Evolutionary conservation across 768 basidiomycete genomes (phyloP).

Genomic region (Psilocybe tampanensis): DNA sequence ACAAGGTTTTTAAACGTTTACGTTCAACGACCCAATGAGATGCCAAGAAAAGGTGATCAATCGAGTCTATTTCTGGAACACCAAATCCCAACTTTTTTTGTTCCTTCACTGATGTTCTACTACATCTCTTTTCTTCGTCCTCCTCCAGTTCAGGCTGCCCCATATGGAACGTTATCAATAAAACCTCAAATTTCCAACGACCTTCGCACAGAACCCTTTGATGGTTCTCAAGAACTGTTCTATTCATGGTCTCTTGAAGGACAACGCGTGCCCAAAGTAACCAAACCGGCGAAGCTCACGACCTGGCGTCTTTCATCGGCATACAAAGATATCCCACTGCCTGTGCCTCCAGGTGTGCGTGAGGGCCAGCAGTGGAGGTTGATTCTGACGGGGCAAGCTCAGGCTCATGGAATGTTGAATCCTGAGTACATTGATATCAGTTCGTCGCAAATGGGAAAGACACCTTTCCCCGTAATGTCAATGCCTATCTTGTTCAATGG

Average conservation of each 20-base stretch:
- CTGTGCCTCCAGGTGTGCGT: conserved; percentile 54
- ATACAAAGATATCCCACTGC: conserved; percentile 76
- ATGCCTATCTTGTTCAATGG: conserved; percentile 58
- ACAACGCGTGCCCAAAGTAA: conserved; percentile 23
- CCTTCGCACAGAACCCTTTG: conserved; percentile 76
- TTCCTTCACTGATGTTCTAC: conserved; percentile 62
- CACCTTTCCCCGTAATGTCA: conserved; percentile 65
- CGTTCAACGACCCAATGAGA: too few species aligned
- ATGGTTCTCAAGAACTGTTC: conserved; percentile 60
- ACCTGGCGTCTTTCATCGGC: conserved; percentile 68
- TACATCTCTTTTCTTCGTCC: conserved; percentile 91
- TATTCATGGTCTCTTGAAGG: conserved; percentile 59
- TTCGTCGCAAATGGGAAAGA: conserved; percentile 39
- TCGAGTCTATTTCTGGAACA: neutral
- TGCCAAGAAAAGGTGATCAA: neutral
- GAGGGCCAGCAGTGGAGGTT: conserved; percentile 69
- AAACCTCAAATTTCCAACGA: conserved; percentile 91
- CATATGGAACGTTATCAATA: conserved; percentile 51
- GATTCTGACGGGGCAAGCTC: conserved; percentile 45
- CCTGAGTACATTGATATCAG: conserved; percentile 42
- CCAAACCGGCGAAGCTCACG: conserved; percentile 64
- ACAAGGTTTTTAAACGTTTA: too few species aligned
- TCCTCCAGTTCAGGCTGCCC: conserved; percentile 59
- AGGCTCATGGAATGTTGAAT: conserved; percentile 21
- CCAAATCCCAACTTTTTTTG: neutral